Evolutionary conservation across 2,329 filamentous ascomycete species (phyloP), one percentile per base, ranked within the genome.

Genomic region (Claviceps digitariae): DNA sequence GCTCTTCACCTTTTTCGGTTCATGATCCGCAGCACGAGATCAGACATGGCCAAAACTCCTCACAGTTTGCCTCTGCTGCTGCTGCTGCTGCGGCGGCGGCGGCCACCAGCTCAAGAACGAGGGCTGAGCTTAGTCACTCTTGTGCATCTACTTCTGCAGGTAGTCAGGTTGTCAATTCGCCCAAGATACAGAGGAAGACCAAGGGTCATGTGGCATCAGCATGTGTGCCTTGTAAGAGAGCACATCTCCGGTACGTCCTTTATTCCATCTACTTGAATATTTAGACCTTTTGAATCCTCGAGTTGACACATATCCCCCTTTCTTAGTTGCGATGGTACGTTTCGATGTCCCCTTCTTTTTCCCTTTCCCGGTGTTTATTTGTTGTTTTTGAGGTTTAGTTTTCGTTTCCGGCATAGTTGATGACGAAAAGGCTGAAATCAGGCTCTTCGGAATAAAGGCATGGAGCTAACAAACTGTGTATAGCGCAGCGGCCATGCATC

Each of bases 131-230:
- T 54, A 53, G 61, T 25, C 50, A 59, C 23, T 56, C 62, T 29
- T 59, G 58, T 36, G 68, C 68, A 25, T 65, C 70, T 15, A 62
- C 67, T 54, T 63, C 67, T 9, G 63, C 69, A n/a, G 77, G 81
- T 40, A 66, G 65, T 25, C 67, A 72, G 38, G 66, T 72, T 3
- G 76, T 74, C 57, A 69, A 72, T 12, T 81, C 80, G 41, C 77
- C 80, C 2, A 83, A 81, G 60, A 73, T 78, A 7, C 79, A 82
- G 57, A 74, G 82, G 59, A 85, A 84, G 66, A 83, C 84, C 6
- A 89, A 89, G 64, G 85, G 86, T 15, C 87, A 93, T 71, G 87
- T 91, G 52, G 86, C 86, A 50, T 90, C 86, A 38, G 87, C 87
- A 27, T 93, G 87, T 65, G 83, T 91, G 59, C 88, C 89, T 56